These are phyloP conservation scores for Strombidium stylifer DNA, from an alignment of 73 alveolate genomes.

Conservation along the genomic window DNA sequence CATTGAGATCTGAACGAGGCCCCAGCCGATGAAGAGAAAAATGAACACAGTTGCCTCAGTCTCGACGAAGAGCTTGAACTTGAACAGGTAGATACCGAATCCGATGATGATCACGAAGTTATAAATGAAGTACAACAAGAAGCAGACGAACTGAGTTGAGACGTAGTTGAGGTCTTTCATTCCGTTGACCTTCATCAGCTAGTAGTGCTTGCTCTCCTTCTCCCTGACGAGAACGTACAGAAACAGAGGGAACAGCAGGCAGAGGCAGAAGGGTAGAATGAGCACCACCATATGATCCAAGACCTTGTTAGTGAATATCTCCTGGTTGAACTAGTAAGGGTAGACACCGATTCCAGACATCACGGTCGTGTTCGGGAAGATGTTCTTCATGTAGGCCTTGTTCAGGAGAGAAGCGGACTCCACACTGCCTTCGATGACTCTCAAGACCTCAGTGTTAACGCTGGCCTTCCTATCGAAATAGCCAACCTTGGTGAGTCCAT, in stretches of 20 bases:
- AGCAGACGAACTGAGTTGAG: constrained; percentile 70
- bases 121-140: constrained; percentile 63
- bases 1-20: constrained; percentile 80
- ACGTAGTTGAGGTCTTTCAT: constrained; percentile 88
- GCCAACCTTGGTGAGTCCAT: constrained; percentile 85
- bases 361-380: constrained; percentile 69
- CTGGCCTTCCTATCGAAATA: constrained; percentile 28
- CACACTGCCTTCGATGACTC: constrained; percentile 66
- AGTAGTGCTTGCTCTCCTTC: constrained; percentile 88
- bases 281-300: constrained; percentile 78
- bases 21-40: constrained; percentile 73
- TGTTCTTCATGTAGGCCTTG: constrained; percentile 75
- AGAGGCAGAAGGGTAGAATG: constrained; percentile 81
- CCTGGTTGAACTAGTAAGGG: constrained; percentile 79
- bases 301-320: constrained; percentile 69
- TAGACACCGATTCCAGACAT: constrained; percentile 79
- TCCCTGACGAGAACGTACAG: constrained; percentile 87
- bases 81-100: constrained; percentile 63
- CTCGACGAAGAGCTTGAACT: constrained; percentile 64
- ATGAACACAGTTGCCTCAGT: constrained; percentile 63
- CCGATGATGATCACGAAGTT: constrained; percentile 51
- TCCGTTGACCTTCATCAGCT: constrained; percentile 95
- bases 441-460: constrained; percentile 19
- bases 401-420: constrained; percentile 65
- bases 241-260: constrained; percentile 88